These are phyloP conservation scores for Pseudocercospora vitis DNA, from an alignment of 2,329 filamentous ascomycete species.

Conservation along the genomic window DNA sequence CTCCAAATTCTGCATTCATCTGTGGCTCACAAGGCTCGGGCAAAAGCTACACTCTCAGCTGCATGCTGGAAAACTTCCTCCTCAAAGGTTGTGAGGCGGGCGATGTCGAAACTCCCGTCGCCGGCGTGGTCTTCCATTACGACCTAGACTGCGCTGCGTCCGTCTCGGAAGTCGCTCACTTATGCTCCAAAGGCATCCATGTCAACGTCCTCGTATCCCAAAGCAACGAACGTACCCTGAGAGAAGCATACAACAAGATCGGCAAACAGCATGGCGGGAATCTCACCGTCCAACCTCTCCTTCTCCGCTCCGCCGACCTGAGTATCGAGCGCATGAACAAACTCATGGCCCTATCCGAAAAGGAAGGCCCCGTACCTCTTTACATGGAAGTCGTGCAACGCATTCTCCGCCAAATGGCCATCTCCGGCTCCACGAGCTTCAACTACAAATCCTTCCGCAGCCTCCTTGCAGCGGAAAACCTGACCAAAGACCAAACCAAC, in stretches of 20 bases:
- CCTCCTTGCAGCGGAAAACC: slow-evolving; percentile 38
- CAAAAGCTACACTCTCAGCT: slow-evolving; percentile 61
- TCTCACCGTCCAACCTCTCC: slow-evolving; percentile 49
- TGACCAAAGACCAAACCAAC: slow-evolving; percentile 52
- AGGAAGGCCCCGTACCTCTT: slow-evolving; percentile 48
- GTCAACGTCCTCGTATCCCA: slow-evolving; percentile 56
- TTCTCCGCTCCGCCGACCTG: slow-evolving; percentile 49
- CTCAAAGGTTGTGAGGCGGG: slow-evolving; percentile 46
- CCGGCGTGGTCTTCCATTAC: slow-evolving; percentile 61
- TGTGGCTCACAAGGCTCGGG: slow-evolving; percentile 61
- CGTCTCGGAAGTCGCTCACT: slow-evolving; percentile 59
- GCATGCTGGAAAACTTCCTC: slow-evolving; percentile 61
- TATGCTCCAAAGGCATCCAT: slow-evolving; percentile 50
- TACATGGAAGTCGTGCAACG: slow-evolving; percentile 58
- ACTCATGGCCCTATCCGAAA: slow-evolving; percentile 54
- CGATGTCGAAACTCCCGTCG: slow-evolving; percentile 53
- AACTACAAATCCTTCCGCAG: slow-evolving; percentile 53
- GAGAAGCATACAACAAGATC: slow-evolving; percentile 45
- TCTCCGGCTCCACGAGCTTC: slow-evolving; percentile 45
- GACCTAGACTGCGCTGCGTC: slow-evolving; percentile 52
- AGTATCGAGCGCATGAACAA: slow-evolving; percentile 55
- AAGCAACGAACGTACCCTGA: slow-evolving; percentile 47
- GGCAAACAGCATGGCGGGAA: slow-evolving; percentile 38
- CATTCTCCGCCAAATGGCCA: slow-evolving; percentile 59
- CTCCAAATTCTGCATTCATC: slow-evolving; percentile 60